Evolutionary conservation across 306 rosid species (phyloP).

Genomic region (Arachis hypogaea): DNA sequence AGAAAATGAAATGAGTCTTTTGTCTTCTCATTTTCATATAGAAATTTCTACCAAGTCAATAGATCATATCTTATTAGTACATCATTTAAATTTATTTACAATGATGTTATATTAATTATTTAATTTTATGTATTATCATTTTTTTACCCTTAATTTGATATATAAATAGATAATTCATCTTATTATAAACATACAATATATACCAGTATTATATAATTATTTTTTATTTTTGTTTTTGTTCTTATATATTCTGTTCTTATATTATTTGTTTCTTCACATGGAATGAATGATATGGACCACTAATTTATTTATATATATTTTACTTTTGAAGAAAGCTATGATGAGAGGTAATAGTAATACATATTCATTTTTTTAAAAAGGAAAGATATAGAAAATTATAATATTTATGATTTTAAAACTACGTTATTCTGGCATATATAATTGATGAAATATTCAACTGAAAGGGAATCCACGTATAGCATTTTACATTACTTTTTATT

Average conservation of each 20-base stretch:
- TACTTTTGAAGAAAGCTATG: neutral
- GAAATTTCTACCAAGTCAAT: too few species aligned
- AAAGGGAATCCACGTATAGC: neutral
- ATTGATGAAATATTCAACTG: neutral
- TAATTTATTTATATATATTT: neutral
- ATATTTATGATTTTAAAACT: neutral
- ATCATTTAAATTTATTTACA: too few species aligned
- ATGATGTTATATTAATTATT: too few species aligned
- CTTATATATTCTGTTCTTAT: too few species aligned
- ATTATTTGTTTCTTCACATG: neutral
- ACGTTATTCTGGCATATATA: neutral
- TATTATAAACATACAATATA: too few species aligned
- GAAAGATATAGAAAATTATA: neutral
- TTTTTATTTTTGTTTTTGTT: too few species aligned
- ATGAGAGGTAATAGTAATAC: neutral
- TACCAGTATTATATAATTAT: too few species aligned
- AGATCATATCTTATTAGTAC: too few species aligned
- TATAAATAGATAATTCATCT: too few species aligned
- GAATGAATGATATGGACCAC: neutral
- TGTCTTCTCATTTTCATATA: too few species aligned
- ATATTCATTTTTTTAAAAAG: neutral
- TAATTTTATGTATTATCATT: too few species aligned
- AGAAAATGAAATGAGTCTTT: neutral
- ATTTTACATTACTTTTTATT: neutral
- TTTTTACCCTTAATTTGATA: too few species aligned